Evolutionary conservation across 345 rosid genomes (phyloP).

Genomic region (Orychophragmus violaceus): DNA sequence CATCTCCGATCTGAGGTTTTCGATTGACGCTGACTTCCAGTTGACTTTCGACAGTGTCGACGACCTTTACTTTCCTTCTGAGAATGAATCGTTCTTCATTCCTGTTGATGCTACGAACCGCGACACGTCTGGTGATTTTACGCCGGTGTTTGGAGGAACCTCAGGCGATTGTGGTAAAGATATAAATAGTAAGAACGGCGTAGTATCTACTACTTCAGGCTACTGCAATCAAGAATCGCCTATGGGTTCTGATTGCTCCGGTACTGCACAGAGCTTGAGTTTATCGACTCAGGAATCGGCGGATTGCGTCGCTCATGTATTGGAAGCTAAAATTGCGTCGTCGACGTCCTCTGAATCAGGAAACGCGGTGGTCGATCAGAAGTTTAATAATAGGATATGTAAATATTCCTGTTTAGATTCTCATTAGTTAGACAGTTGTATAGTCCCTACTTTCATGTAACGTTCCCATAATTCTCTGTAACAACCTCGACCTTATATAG

Average conservation of each 20-base stretch:
- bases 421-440: no score
- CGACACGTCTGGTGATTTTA: background rate
- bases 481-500: no score
- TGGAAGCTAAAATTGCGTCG: conserved; percentile 3
- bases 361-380: conserved; percentile 29
- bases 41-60: conserved; percentile 48
- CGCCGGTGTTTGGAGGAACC: background rate
- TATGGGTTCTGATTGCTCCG: conserved; percentile 8
- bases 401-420: no score
- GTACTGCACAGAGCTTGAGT: background rate
- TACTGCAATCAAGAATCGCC: no score
- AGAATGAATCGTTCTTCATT: conserved; percentile 36
- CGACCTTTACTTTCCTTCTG: conserved; percentile 46
- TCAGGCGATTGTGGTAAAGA: background rate
- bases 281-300: conserved; percentile 15
- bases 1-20: conserved; percentile 25
- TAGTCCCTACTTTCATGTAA: no score
- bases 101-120: conserved; percentile 22
- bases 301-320: conserved; percentile 21
- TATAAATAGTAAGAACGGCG: background rate
- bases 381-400: no score
- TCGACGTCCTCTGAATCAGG: conserved; percentile 18
- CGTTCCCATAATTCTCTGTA: no score
- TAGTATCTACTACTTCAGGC: no score
- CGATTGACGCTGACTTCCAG: conserved; percentile 45